Conservation (phyloP, 2,329 filamentous ascomycete species). For the Sarocladium kiliense region DNA sequence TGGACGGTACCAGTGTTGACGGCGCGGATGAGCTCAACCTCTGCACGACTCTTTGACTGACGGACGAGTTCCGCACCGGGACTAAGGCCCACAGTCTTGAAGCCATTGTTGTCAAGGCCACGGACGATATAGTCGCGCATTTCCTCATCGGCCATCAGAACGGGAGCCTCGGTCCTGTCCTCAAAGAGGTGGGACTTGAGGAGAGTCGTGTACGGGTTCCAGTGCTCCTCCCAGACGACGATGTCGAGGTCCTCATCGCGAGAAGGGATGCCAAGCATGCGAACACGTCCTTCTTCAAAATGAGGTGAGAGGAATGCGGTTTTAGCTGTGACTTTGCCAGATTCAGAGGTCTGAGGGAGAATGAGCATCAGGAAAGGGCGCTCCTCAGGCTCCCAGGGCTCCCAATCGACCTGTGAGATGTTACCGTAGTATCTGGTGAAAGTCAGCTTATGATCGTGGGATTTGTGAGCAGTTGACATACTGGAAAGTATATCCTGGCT, state of each 20-base stretch:
- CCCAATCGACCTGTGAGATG: conserved; percentile 56
- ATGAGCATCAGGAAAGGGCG: conserved; percentile 59
- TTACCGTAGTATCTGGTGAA: conserved; percentile 51
- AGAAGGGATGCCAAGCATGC: conserved; percentile 53
- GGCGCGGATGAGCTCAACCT: conserved; percentile 52
- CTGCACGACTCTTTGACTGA: conserved; percentile 51
- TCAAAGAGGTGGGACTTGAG: conserved; percentile 36
- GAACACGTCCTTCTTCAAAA: conserved; percentile 56
- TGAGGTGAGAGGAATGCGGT: conserved; percentile 54
- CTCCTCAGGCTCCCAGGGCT: conserved; percentile 61
- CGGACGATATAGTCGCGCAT: conserved; percentile 59
- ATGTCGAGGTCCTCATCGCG: conserved; percentile 44
- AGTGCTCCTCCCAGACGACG: conserved; percentile 59
- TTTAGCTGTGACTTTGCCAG: conserved; percentile 41
- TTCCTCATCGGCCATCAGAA: conserved; percentile 61
- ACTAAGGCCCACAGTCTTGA: conserved; percentile 49
- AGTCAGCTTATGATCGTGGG: neutral
- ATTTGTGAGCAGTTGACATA: conserved; percentile 20
- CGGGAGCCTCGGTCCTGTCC: conserved; percentile 19
- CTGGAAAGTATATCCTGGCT: conserved; percentile 61
- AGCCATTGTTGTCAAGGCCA: conserved; percentile 47
- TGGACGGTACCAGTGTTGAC: conserved; percentile 61
- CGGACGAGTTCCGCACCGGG: conserved; percentile 52
- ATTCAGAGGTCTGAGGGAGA: conserved; percentile 34
- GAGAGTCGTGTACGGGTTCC: conserved; percentile 56